These are phyloP conservation scores for Anastatica hierochuntica DNA, from an alignment of 345 rosid genomes.

Conservation along the genomic window DNA sequence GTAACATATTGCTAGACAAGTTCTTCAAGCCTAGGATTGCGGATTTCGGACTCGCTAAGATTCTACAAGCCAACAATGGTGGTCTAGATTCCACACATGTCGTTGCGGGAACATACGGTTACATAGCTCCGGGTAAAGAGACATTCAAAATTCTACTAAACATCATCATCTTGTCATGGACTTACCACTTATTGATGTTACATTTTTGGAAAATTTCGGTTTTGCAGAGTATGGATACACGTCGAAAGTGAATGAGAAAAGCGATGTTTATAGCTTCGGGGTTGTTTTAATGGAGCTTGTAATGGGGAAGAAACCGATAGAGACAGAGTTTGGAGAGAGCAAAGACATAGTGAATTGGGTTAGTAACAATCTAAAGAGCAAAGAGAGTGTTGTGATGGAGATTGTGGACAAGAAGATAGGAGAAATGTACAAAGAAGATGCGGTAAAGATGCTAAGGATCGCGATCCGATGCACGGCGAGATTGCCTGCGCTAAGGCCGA, in stretches of 20 bases:
- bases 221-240: conserved; percentile 89
- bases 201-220: no score
- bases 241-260: conserved; percentile 69
- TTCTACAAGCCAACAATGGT: conserved; percentile 40
- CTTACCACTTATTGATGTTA: no score
- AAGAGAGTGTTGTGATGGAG: conserved; percentile 40
- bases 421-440: conserved; percentile 46
- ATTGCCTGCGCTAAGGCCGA: conserved; percentile 52
- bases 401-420: conserved; percentile 61
- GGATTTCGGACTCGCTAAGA: conserved; percentile 93
- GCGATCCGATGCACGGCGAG: conserved; percentile 66
- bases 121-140: conserved; percentile 99
- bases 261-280: conserved; percentile 90
- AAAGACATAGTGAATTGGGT: conserved; percentile 78
- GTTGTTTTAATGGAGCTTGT: conserved; percentile 90
- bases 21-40: conserved; percentile 83
- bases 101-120: conserved; percentile 85
- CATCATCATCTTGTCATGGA: no score
- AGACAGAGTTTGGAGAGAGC: conserved; percentile 57
- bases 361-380: conserved; percentile 43
- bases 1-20: conserved; percentile 79
- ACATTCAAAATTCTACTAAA: no score
- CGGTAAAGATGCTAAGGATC: conserved; percentile 49
- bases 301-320: conserved; percentile 72
- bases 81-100: conserved; percentile 60